Percentiles rank a stretch among this genome's conserved stretches.
Conservation (phyloP, 75 land plant species). For the Azolla pinnata region DNA sequence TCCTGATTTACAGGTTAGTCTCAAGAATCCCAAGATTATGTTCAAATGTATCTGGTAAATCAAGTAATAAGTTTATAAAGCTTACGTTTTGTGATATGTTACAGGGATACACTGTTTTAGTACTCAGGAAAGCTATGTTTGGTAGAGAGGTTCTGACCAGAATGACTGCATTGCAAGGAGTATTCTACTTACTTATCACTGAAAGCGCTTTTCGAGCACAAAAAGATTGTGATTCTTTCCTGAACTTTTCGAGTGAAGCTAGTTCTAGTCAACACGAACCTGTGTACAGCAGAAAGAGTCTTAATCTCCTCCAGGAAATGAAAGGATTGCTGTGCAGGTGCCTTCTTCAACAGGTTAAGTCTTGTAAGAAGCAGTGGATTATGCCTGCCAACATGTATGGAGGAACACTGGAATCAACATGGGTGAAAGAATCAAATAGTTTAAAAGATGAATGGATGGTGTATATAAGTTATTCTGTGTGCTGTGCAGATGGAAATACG, state of each 20-base stretch:
- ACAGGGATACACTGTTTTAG: slow-evolving; percentile 72
- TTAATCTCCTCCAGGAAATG: slow-evolving; percentile 59
- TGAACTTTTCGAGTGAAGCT: slow-evolving; percentile 72
- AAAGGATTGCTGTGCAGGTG: slow-evolving; percentile 72
- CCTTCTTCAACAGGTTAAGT: slow-evolving; percentile 71
- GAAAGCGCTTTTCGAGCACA: slow-evolving; percentile 29
- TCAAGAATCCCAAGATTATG: not conserved
- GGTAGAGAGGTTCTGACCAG: slow-evolving; percentile 58
- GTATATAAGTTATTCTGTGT: too few relatives aligned
- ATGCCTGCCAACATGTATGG: too few relatives aligned
- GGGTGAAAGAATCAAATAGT: too few relatives aligned
- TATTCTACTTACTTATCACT: slow-evolving; percentile 53
- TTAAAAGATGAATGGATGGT: too few relatives aligned
- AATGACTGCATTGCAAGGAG: slow-evolving; percentile 50
- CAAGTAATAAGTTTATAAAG: too few relatives aligned
- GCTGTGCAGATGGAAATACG: slow-evolving; percentile 54
- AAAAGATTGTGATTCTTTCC: slow-evolving; percentile 37
- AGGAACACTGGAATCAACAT: too few relatives aligned
- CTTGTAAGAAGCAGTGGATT: not conserved
- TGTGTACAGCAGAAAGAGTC: slow-evolving; percentile 12
- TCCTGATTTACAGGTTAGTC: slow-evolving; percentile 63
- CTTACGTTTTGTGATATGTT: too few relatives aligned
- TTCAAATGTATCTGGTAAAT: too few relatives aligned
- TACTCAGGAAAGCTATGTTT: slow-evolving; percentile 80
- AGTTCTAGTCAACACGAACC: slow-evolving; percentile 75